These are phyloP conservation scores for Vigna nakashimae DNA, from an alignment of 306 rosid genomes.

Conservation along the genomic window DNA sequence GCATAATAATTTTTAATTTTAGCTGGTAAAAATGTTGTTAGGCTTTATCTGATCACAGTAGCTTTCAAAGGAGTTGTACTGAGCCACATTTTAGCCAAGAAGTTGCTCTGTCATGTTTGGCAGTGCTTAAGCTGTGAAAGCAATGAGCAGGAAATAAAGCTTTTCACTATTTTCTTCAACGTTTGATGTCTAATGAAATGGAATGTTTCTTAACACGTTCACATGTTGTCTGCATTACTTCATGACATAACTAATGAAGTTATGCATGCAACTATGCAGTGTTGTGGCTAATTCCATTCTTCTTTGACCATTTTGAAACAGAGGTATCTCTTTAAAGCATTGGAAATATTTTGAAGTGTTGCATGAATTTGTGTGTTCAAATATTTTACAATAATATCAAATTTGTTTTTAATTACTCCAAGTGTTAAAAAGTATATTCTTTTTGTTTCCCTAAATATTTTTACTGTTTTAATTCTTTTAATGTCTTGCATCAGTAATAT, in stretches of 20 bases:
- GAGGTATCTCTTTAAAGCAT: too few relatives aligned
- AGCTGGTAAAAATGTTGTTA: conserved; percentile 40
- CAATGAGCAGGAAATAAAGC: conserved; percentile 6
- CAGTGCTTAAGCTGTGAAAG: conserved; percentile 32
- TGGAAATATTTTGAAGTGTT: too few relatives aligned
- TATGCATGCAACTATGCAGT: too few relatives aligned
- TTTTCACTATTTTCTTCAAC: conserved; percentile 24
- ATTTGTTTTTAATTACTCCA: too few relatives aligned
- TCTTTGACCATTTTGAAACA: too few relatives aligned
- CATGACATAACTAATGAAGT: not conserved
- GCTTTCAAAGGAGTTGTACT: conserved; percentile 38
- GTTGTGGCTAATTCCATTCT: too few relatives aligned
- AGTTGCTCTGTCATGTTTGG: conserved; percentile 37
- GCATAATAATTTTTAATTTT: conserved; percentile 46
- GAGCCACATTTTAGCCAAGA: conserved; percentile 34
- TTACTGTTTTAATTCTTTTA: too few relatives aligned
- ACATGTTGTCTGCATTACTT: not conserved
- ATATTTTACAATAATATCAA: too few relatives aligned
- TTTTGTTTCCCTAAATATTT: too few relatives aligned
- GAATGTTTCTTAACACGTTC: not conserved
- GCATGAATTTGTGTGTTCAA: too few relatives aligned
- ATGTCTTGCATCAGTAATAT: too few relatives aligned
- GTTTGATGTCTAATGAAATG: not conserved
- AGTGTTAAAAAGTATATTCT: too few relatives aligned
- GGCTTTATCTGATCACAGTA: conserved; percentile 43